phyloP scores from a whole-genome alignment of 1,284 basidiomycete genomes.

The Pseudomicrostroma phylloplanum region DNA sequence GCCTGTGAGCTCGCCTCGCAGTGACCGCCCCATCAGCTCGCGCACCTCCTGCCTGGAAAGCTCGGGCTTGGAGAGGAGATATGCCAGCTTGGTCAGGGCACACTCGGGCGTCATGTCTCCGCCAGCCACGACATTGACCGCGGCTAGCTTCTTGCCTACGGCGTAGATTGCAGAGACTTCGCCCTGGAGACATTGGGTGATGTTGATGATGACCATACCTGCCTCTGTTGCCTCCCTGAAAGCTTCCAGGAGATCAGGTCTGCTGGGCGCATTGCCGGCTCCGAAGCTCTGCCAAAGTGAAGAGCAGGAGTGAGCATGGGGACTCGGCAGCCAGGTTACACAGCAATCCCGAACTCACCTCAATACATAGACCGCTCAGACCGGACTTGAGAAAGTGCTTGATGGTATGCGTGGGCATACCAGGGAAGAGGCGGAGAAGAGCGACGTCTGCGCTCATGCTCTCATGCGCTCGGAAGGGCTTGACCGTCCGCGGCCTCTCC shows the following conservation, averaged over 20 bases:
- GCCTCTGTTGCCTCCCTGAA: constrained; percentile 73
- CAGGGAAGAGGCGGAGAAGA: constrained; percentile 68
- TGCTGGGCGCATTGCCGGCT: constrained; percentile 60
- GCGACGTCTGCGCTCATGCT: constrained; percentile 37
- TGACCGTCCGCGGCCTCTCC: constrained; percentile 67
- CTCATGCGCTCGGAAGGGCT: constrained; percentile 73
- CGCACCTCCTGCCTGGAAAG: constrained; percentile 65
- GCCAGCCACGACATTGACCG: constrained; percentile 38
- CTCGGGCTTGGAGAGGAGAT: constrained; percentile 77
- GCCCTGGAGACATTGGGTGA: constrained; percentile 74
- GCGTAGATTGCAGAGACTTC: constrained; percentile 60
- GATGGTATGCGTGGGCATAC: constrained; percentile 56
- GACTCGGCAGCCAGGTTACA: no score
- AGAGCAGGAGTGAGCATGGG: constrained; percentile 52
- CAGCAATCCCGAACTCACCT: not conserved
- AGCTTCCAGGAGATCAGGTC: constrained; percentile 54
- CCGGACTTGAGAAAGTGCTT: constrained; percentile 36
- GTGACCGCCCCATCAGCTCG: constrained; percentile 67
- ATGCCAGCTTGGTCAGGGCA: constrained; percentile 78
- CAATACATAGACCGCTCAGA: constrained; percentile 52
- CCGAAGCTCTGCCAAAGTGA: constrained; percentile 70
- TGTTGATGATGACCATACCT: constrained; percentile 80
- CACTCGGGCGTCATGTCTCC: constrained; percentile 91
- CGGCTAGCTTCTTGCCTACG: constrained; percentile 66
- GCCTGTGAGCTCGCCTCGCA: constrained; percentile 79